A percentile compares a stretch with the other conserved stretches of the same genome.
Evolutionary conservation across 179 eudicot species (phyloP).

Genomic region (Pouteria campechiana): DNA sequence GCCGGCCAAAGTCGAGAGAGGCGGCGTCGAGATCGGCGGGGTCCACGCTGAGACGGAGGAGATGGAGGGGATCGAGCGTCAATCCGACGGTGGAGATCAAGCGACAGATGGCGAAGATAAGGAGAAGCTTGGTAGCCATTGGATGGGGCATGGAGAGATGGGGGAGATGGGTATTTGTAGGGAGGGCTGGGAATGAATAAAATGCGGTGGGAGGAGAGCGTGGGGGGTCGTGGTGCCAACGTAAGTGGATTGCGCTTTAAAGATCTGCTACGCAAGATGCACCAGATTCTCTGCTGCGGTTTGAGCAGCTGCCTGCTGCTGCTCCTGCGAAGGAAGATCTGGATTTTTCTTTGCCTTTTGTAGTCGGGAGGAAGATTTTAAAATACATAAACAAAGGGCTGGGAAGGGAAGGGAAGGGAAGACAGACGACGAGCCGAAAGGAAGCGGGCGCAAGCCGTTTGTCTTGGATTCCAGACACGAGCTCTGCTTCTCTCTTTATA

Average conservation of each 20-base stretch:
- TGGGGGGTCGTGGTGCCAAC: slow-evolving; percentile 17
- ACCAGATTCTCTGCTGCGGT: slow-evolving; percentile 11
- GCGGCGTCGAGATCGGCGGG: slow-evolving; percentile 12
- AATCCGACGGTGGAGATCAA: slow-evolving; percentile 18
- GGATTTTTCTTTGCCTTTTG: slow-evolving; percentile 3
- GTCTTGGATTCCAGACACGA: no score
- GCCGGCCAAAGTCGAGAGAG: slow-evolving; percentile 26
- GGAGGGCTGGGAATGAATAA: slow-evolving; percentile 5
- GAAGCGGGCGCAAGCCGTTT: no score
- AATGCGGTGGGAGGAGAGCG: slow-evolving; percentile 16
- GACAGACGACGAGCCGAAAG: no score
- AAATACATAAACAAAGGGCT: slow-evolving; percentile 18
- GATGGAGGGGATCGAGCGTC: slow-evolving; percentile 12
- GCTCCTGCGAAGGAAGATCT: not conserved
- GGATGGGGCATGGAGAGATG: not conserved
- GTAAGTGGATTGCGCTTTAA: slow-evolving; percentile 28
- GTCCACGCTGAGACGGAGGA: slow-evolving; percentile 12
- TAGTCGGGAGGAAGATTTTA: slow-evolving; percentile 13
- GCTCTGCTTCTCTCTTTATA: no score
- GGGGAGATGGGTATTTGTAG: not conserved
- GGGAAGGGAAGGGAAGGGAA: not conserved
- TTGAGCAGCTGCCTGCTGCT: not conserved
- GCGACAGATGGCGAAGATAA: slow-evolving; percentile 13
- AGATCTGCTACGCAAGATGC: slow-evolving; percentile 23
- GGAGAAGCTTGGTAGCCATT: slow-evolving; percentile 9